Evolutionary conservation across 2,329 filamentous ascomycete genomes (phyloP).

Genomic region (Aurifilum marmelostoma): DNA sequence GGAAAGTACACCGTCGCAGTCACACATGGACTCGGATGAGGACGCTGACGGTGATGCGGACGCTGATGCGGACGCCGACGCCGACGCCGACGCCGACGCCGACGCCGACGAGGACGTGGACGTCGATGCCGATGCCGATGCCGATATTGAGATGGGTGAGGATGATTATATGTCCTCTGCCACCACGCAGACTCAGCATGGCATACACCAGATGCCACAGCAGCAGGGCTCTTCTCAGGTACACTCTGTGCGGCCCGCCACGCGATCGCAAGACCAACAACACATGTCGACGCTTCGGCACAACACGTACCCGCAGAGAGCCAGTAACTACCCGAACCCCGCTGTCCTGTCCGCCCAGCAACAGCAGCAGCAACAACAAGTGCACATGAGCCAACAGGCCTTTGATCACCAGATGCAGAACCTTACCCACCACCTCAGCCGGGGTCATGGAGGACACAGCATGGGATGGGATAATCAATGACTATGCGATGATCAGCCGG

Average conservation of each 20-base stretch:
- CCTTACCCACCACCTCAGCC: conserved; percentile 20
- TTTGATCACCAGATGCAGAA: conserved; percentile 24
- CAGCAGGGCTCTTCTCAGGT: conserved; percentile 3
- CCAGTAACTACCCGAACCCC: conserved; percentile 8
- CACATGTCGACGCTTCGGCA: conserved; percentile 19
- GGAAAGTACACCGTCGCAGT: conserved; percentile 22
- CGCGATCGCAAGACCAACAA: conserved; percentile 16
- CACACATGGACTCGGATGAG: conserved; percentile 21
- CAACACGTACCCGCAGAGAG: conserved; percentile 18
- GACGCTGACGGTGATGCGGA: conserved; percentile 25
- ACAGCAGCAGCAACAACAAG: conserved; percentile 6
- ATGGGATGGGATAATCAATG: conserved; percentile 28
- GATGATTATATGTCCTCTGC: conserved; percentile 18
- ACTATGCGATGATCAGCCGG: conserved; percentile 24
- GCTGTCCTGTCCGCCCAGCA: conserved; percentile 26
- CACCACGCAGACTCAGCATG: conserved; percentile 17
- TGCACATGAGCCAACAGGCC: conserved; percentile 24
- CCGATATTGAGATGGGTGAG: conserved; percentile 22
- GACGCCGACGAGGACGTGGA: conserved; percentile 19
- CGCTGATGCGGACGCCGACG: conserved; percentile 15
- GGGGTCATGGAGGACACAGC: conserved; percentile 19
- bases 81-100: conserved; percentile 19
- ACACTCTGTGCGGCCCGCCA: conserved; percentile 10
- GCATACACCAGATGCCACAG: conserved; percentile 16
- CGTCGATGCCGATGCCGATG: conserved; percentile 24